Evolutionary conservation across 768 basidiomycete genomes (phyloP), one percentile per base, ranked within the genome.

Genomic region (Pleurotus platypus): DNA sequence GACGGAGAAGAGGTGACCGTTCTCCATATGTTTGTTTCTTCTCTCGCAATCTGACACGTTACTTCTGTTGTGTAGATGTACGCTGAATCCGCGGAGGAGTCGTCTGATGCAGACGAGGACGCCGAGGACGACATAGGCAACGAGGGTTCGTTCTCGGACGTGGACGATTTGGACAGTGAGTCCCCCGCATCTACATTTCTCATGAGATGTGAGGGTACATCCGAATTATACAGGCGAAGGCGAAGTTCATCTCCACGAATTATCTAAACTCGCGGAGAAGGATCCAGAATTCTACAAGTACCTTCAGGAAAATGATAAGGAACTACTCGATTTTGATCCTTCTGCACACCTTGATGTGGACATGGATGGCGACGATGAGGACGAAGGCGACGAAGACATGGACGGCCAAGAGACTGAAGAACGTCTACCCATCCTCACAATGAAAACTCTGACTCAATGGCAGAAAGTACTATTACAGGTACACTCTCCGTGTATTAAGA

Each of bases 271-370:
- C 37, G 92, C 92, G 1, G 90, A 96, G 71, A 94, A 93, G 69
- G 96, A 99, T 70, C 96, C 96, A n/a, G 96, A 97, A 67, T 99
- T 98, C 75, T 99, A 85, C 87, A 93, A 95, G 72, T 99, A 95
- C 68, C 79, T 99, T 2, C 89, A 95, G 74, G 92, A 98, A 72
- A 94, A 99, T 66, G 97, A 99, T 71, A 76, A 78, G 58, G 94
- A 94, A 56, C 76, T 98, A n/a, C 78, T 99, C 2, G 80, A 92
- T 3, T 98, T 98, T 66, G 76, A 84, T 40, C 73, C 80, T 0
- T 64, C 77, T 54, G 47, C 56, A 27, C 51, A 40, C 18, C 24
- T 26, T 42, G 43, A 43, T 42, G 71, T 65, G 20, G 70, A 69
- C 1, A 71, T 69, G 1, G 76, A 66, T 2, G 72, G 68, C 11